Percentiles rank a stretch among this genome's conserved stretches.
Conservation (phyloP, 2,329 filamentous ascomycete species). For the Beauveria sp. region DNA sequence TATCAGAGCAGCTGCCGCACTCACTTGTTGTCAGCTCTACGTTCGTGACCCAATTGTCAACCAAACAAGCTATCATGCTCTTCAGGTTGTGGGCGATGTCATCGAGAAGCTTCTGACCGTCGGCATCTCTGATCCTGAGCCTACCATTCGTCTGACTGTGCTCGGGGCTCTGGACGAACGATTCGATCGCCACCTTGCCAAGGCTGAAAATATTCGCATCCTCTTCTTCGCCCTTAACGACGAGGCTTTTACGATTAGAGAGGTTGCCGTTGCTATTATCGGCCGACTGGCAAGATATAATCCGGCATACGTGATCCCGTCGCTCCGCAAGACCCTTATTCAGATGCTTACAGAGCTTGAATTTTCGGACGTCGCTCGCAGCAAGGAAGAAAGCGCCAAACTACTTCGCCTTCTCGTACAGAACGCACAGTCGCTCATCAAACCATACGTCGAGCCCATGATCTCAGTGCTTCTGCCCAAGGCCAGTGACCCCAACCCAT, state of each 20-base stretch:
- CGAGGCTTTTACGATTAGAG: conserved; percentile 83
- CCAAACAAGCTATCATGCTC: conserved; percentile 92
- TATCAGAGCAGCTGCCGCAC: conserved; percentile 85
- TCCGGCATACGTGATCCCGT: conserved; percentile 95
- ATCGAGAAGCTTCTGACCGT: conserved; percentile 95
- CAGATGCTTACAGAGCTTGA: conserved; percentile 95
- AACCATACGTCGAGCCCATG: conserved; percentile 95
- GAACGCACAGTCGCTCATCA: conserved; percentile 87
- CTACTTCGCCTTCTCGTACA: conserved; percentile 87
- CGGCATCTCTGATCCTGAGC: conserved; percentile 83
- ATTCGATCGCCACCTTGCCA: conserved; percentile 93
- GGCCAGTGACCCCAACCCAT: conserved; percentile 73
- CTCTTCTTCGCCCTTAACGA: conserved; percentile 95
- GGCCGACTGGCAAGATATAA: conserved; percentile 86
- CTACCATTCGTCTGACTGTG: conserved; percentile 82
- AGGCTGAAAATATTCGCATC: conserved; percentile 94
- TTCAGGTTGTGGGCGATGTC: conserved; percentile 95
- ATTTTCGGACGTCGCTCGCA: conserved; percentile 87
- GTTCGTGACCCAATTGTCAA: conserved; percentile 96
- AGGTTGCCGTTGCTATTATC: conserved; percentile 94
- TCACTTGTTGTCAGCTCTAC: conserved; percentile 97
- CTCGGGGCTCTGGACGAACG: conserved; percentile 83
- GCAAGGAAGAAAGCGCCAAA: conserved; percentile 94
- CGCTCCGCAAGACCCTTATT: conserved; percentile 86
- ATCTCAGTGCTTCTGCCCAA: conserved; percentile 91